These are phyloP conservation scores for Nepenthes gracilis DNA, from an alignment of 148 eudicot genomes.

Conservation along the genomic window DNA sequence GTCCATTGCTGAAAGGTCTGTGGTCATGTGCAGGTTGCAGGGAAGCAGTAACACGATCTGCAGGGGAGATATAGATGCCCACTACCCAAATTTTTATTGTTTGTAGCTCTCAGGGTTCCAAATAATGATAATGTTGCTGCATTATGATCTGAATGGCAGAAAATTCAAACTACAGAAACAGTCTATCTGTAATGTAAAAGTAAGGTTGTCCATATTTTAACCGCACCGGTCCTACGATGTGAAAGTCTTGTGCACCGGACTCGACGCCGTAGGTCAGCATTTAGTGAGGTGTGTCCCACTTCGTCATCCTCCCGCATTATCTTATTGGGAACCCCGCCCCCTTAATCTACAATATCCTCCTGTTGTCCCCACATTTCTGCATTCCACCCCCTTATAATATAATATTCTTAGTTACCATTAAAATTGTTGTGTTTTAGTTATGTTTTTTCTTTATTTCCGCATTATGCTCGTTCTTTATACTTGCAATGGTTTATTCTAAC, in stretches of 20 bases:
- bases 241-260: no score
- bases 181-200: no score
- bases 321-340: conserved; percentile 6
- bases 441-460: conserved; percentile 1
- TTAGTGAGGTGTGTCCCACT: conserved; percentile 8
- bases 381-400: not conserved
- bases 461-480: not conserved
- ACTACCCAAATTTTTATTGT: not conserved
- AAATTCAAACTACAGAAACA: no score
- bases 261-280: not conserved
- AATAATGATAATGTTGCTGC: no score
- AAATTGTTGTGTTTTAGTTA: conserved; percentile 3
- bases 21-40: conserved; percentile 36
- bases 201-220: no score
- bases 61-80: not conserved
- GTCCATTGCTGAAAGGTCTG: conserved; percentile 7
- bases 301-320: conserved; percentile 3
- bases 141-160: no score
- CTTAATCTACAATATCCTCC: conserved; percentile 24
- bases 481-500: not conserved
- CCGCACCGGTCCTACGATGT: no score
- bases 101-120: not conserved
- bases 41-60: conserved; percentile 12
- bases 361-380: conserved; percentile 15
- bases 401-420: not conserved